A percentile compares a stretch with the other conserved stretches of the same genome.
Evolutionary conservation across 345 rosid species (phyloP).

Genomic region (Citrus hindsii): DNA sequence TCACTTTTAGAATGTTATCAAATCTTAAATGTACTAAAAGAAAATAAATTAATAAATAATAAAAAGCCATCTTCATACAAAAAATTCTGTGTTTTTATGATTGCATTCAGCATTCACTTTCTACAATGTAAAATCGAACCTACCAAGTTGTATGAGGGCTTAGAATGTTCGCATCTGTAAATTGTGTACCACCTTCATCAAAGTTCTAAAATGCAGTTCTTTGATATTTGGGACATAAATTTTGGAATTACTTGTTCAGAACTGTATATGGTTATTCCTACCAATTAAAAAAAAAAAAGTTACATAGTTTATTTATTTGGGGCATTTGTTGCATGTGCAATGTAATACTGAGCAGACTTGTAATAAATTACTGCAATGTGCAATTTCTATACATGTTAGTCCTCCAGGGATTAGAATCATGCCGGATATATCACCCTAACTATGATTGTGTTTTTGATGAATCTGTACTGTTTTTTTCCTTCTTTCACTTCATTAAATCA

Average conservation of each 20-base stretch:
- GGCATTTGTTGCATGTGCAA: neutral
- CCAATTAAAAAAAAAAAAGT: too few relatives aligned
- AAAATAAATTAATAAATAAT: neutral
- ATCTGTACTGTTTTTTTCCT: constrained; percentile 6
- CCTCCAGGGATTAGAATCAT: neutral
- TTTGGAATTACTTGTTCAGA: neutral
- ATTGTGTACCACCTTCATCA: neutral
- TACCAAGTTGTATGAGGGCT: neutral
- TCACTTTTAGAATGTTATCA: neutral
- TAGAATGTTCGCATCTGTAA: neutral
- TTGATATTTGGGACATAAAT: neutral
- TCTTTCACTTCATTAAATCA: neutral
- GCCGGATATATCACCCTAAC: neutral
- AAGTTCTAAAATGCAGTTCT: neutral
- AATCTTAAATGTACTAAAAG: neutral
- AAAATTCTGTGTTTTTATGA: neutral
- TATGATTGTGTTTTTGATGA: constrained; percentile 1
- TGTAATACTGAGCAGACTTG: too few relatives aligned
- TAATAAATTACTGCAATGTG: neutral
- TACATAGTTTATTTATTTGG: neutral
- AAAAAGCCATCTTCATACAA: neutral
- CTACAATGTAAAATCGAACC: neutral
- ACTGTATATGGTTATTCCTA: too few relatives aligned
- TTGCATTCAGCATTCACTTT: neutral
- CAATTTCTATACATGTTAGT: constrained; percentile 1